Conservation (phyloP, 306 rosid genomes). For the Rosa rugosa region DNA sequence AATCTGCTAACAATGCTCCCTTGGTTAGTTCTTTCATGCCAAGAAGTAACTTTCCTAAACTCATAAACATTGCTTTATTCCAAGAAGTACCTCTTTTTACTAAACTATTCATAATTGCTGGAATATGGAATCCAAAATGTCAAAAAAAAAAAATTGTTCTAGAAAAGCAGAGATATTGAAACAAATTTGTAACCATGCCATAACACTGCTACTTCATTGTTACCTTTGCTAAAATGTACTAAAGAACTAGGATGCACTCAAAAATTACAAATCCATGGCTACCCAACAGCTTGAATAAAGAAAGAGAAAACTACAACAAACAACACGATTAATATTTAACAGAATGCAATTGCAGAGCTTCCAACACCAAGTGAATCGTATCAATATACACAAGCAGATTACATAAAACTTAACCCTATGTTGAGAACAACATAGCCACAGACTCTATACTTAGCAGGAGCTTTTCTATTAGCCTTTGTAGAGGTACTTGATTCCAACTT, state of each 20-base stretch:
- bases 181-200: background rate
- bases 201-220: background rate
- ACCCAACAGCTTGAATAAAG: background rate
- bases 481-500: no score
- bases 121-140: background rate
- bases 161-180: background rate
- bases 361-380: background rate
- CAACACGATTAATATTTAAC: background rate
- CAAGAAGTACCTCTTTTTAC: background rate
- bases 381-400: conserved; percentile 1
- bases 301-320: background rate
- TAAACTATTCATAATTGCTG: background rate
- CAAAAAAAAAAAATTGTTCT: background rate
- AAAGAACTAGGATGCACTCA: background rate
- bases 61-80: background rate
- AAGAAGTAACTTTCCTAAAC: background rate
- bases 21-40: background rate
- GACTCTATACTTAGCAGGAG: no score
- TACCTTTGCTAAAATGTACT: background rate
- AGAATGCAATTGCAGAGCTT: background rate
- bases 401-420: no score
- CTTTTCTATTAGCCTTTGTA: no score
- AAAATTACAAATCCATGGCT: background rate
- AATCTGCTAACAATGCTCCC: background rate
- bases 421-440: no score